Evolutionary conservation across 1,139 yeast genomes (phyloP), one percentile per base, ranked within the genome.

Genomic region (Candida sp.): DNA sequence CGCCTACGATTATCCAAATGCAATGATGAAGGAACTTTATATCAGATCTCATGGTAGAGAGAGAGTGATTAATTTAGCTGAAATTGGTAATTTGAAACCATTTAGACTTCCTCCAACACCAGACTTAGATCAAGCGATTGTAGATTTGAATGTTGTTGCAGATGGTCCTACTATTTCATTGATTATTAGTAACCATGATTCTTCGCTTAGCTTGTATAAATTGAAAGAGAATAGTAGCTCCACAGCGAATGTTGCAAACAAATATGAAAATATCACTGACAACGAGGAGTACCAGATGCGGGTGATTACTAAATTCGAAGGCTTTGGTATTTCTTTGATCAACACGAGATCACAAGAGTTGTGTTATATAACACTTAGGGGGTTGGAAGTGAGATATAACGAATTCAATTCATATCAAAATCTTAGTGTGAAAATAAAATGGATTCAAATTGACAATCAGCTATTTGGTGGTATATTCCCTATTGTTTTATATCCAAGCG

Each of bases 1-100:
- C 62, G 90, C 99, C 0, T 95, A 97, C 89, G 99, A 95, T 60
- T 93, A 81, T 64, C 99, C 99, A 0, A 89, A 95, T 44, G 97
- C 97, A 0, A 71, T 81, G 9, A 78, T 86, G 38, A 91, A 90
- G 60, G 97, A 91, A 56, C 66, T 95, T 32, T 75, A 89, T 3
- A 67, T 95, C 25, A 73, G 91, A 47, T 70, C 83, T 6, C 86
- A 84, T 45, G 88, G 88, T 1, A 74, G 84, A 35, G 93, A 87
- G 57, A 74, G 98, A 47, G 80, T 82, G 33, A 77, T 95, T 19
- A 95, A 89, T 56, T 65, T 95, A 40, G 95, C 96, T 0, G 99
- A 93, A 60, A 90, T 95, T 54, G 99, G 99, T 22, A 85, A 84
- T 49, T 70, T 90, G 49, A 83, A 83, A 46, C 98, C 98, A 1